Evolutionary conservation across 2,329 filamentous ascomycete genomes (phyloP).

Genomic region (Calonectria pseudoturangicola): DNA sequence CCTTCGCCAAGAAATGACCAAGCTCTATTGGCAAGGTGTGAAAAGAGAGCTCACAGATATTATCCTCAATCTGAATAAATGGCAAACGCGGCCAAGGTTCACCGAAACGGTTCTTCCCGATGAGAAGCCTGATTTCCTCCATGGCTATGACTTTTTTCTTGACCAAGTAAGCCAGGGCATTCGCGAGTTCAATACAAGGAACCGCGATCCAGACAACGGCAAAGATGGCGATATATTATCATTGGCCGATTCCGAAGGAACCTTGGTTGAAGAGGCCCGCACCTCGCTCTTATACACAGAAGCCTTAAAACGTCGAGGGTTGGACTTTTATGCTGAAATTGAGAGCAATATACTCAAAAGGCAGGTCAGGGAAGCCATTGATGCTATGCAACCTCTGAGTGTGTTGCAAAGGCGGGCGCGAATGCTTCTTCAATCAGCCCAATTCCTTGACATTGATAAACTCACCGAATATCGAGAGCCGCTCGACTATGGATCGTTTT

Average conservation of each 20-base stretch:
- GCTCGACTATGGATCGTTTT: neutral
- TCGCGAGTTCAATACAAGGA: neutral
- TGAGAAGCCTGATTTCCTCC: neutral
- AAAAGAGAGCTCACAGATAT: neutral
- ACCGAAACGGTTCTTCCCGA: neutral
- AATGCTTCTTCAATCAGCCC: slow-evolving; percentile 1
- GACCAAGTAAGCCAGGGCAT: neutral
- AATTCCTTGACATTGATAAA: slow-evolving; percentile 7
- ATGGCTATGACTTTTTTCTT: neutral
- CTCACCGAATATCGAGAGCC: neutral
- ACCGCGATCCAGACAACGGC: neutral
- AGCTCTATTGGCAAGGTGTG: neutral
- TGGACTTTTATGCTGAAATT: neutral
- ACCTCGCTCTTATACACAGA: neutral
- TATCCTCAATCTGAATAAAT: neutral
- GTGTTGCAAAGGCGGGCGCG: neutral
- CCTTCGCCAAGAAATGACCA: neutral
- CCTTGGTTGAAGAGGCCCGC: neutral
- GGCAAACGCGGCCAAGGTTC: neutral
- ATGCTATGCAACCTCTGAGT: neutral
- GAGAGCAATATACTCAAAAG: neutral
- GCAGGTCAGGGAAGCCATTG: neutral
- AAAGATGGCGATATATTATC: neutral
- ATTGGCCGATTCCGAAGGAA: neutral
- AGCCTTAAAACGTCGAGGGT: neutral